phyloP scores from a whole-genome alignment of 225 moss, liverwort and hornwort genomes.

The Marchantia paleacea region DNA sequence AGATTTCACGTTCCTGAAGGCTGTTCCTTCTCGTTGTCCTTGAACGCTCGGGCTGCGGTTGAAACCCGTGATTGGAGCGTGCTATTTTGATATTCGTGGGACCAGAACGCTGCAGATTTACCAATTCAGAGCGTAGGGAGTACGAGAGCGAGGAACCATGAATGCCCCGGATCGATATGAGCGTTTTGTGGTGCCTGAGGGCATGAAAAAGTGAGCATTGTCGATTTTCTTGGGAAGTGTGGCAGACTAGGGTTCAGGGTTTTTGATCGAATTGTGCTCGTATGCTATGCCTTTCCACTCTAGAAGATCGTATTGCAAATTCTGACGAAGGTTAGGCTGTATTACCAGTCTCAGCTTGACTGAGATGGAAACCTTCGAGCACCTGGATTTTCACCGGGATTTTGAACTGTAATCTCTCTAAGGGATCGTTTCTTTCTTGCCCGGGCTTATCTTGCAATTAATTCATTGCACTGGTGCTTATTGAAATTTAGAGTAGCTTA shows the following conservation, averaged over 20 bases:
- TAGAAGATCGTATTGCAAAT: neutral
- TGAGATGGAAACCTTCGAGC: too few relatives aligned
- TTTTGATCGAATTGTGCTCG: neutral
- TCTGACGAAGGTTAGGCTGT: too few relatives aligned
- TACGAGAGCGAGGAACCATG: slow-evolving; percentile 27
- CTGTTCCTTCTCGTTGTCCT: too few relatives aligned
- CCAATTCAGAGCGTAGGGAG: neutral
- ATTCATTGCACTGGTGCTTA: neutral
- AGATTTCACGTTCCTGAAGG: too few relatives aligned
- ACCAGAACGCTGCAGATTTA: too few relatives aligned
- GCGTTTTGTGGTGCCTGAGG: slow-evolving; percentile 99
- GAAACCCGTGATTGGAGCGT: too few relatives aligned
- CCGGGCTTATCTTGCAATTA: neutral
- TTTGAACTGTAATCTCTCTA: neutral
- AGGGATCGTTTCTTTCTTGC: neutral
- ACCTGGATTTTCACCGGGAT: neutral
- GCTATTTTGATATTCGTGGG: too few relatives aligned
- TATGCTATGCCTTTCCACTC: neutral
- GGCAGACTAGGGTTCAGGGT: neutral
- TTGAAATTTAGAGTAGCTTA: slow-evolving; percentile 67
- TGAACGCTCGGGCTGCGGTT: too few relatives aligned
- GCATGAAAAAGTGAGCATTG: slow-evolving; percentile 86
- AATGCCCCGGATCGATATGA: slow-evolving; percentile 75
- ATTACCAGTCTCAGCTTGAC: too few relatives aligned
- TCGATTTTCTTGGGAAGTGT: neutral